Evolutionary conservation across 768 basidiomycete genomes (phyloP), one percentile per base, ranked within the genome.

Genomic region (Mycena belliarum): DNA sequence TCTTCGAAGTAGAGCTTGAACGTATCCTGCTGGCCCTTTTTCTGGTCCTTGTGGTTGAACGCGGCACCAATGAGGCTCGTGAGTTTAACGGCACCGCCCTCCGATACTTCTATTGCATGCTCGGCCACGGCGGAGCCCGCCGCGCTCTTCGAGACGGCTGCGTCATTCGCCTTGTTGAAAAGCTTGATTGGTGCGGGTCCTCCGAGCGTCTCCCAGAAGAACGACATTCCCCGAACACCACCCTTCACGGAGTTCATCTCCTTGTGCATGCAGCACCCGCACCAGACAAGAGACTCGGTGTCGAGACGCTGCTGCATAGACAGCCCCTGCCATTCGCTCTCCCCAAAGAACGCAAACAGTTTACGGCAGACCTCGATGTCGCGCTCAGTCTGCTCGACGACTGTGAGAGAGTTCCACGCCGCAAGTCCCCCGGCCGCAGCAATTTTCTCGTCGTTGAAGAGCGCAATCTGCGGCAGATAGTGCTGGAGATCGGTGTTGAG

Each of bases 21-120:
- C 1, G 63, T 59, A 37, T 75, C 73, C 15, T 70, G 68, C 42
- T 74, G 72, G 23, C 74, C 75, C 29, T 68, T 69, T 41, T 74
- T 77, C 16, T 72, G 53, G 41, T 75, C 72, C 55, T 75, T 75
- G 66, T 77, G 59, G 9, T 64, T 56, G 41, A 71, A 75, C 0
- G 77, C 56, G 0, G 65, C 58, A 2, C 75, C 74, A 6, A 67
- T 65, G 6, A 74, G 64, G 10, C 56, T 63, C 0, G 65, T 51
- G 12, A 66, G 38, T 49, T 71, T 70, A 1, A 68, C 57, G 0
- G 60, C 70, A 12, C 70, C 72, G 12, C 68, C 59, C 14, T 52
- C 47, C 0, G 68, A 66, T 8, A 28, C 56, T 29, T 71, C 65
- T 14, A 52, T 18, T 0, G 68, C 70, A 10, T 44, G 49, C 10